Evolutionary conservation across 345 rosid species (phyloP).

Genomic region (Adansonia digitata): DNA sequence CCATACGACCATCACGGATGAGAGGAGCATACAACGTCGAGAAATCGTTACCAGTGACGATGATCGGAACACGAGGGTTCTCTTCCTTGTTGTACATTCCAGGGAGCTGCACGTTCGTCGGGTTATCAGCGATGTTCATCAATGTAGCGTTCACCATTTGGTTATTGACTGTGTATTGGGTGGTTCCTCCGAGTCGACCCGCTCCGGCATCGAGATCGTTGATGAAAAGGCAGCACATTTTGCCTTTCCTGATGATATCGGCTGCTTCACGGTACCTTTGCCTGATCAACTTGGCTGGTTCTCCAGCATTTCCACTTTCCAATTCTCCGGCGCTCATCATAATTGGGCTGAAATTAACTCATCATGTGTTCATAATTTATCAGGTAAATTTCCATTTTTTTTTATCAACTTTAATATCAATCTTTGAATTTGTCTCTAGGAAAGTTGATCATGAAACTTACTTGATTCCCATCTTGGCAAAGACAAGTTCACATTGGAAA

Average conservation of each 20-base stretch:
- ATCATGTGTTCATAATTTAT: too few species aligned
- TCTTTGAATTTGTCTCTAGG: background rate
- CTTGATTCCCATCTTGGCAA: constrained; percentile 99
- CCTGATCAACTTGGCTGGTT: constrained; percentile 92
- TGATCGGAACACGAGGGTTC: constrained; percentile 88
- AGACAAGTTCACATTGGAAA: constrained; percentile 96
- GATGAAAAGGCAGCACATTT: constrained; percentile 93
- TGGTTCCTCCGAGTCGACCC: constrained; percentile 93
- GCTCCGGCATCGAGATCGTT: constrained; percentile 98
- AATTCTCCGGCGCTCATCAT: constrained; percentile 99
- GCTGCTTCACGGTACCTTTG: constrained; percentile 99
- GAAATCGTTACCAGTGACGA: constrained; percentile 97
- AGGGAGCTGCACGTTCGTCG: constrained; percentile 89
- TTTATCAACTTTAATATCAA: too few species aligned
- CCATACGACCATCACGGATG: constrained; percentile 99
- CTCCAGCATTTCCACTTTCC: constrained; percentile 97
- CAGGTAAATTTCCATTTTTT: too few species aligned
- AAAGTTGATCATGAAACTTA: constrained; percentile 32
- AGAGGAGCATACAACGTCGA: constrained; percentile 97
- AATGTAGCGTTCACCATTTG: constrained; percentile 99
- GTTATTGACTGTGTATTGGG: constrained; percentile 97
- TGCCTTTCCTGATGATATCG: constrained; percentile 87
- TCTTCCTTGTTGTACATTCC: constrained; percentile 99
- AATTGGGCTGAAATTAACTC: constrained; percentile 62
- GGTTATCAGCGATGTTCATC: constrained; percentile 99